Base-by-base conservation (phyloP, 2,329 filamentous ascomycete genomes). In the Cladophialophora exuberans region DNA sequence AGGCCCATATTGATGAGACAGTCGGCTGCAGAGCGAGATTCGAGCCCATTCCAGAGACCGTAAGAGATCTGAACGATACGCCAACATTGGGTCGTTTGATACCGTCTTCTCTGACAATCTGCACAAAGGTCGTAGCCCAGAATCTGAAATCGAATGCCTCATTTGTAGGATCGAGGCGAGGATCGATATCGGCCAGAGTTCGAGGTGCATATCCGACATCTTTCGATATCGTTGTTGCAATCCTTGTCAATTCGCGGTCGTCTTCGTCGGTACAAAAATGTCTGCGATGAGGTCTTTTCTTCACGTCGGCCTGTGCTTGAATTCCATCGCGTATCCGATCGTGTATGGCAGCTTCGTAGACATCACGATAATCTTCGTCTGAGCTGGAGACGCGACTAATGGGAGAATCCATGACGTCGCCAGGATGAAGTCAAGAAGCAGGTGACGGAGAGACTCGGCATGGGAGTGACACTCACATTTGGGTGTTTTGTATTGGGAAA, bases 1-100 rank as follows among this genome's bases (percentile, higher is more conserved):
- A 74, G 52, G 80, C 67, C 17, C 88, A 66, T 3, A 83, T 70
- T 1, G 83, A 83, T 1, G 74, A 77, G 2, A 90, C 83, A 2
- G 83, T 89, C 51, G 83, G 76, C 65, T 91, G 88, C 1, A 89
- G 73, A 60, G 88, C 84, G 22, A 90, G 67, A 25, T 85, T 82
- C 11, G 84, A 73, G 20, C 81, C 80, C 66, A 82, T 73, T 15
- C 82, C 86, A 48, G 83, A 77, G 13, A 89, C 84, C 0, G 76
- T 86, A 43, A 89, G 73, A 52, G 83, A 76, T 60, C 81, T 76
- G 82, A 84, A 89, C 1, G 85, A 82, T 0, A 89, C 76, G 20
- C 86, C 86, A 2, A 56, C 46, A 22, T 46, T 52, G 15, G 33
- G 23, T 28, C 52, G 41, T 26, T 56, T 41, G 56, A 56, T 44